Conservation (phyloP, 805 yeast genomes). For the Phaffomyces antillensis region DNA sequence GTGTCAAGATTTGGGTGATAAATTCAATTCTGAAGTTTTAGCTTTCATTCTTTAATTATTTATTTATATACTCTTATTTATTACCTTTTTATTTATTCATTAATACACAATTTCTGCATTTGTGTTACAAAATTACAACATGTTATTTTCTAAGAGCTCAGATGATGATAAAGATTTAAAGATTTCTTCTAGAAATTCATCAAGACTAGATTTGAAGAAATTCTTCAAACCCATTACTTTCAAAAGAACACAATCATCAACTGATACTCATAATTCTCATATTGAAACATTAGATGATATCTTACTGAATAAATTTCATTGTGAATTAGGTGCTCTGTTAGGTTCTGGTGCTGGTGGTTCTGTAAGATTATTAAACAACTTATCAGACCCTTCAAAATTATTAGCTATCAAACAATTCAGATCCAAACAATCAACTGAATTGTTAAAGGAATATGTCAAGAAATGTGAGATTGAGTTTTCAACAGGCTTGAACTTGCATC, state of each 20-base stretch:
- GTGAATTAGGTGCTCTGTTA: constrained; percentile 58
- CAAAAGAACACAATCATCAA: constrained; percentile 10
- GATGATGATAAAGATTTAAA: neutral
- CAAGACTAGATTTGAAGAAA: constrained; percentile 17
- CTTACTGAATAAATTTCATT: constrained; percentile 54
- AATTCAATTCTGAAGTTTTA: too few species aligned
- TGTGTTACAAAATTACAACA: neutral
- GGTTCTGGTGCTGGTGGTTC: constrained; percentile 91
- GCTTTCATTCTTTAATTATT: too few species aligned
- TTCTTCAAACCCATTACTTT: constrained; percentile 16
- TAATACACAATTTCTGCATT: neutral
- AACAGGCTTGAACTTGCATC: constrained; percentile 75
- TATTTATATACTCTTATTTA: too few species aligned
- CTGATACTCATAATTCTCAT: neutral
- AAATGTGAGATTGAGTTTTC: constrained; percentile 87
- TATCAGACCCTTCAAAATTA: constrained; percentile 48
- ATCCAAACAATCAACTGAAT: constrained; percentile 61
- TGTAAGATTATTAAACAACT: constrained; percentile 65
- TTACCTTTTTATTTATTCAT: too few species aligned
- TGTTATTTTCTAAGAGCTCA: neutral
- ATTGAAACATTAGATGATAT: constrained; percentile 41
- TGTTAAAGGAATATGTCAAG: constrained; percentile 70
- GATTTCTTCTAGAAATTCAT: neutral
- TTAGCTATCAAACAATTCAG: constrained; percentile 84
- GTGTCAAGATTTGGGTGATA: too few species aligned